Percentiles rank a stretch among this genome's conserved stretches.
These are phyloP conservation scores for Starmerella kuoi DNA, from an alignment of 805 yeast genomes.

Conservation along the genomic window DNA sequence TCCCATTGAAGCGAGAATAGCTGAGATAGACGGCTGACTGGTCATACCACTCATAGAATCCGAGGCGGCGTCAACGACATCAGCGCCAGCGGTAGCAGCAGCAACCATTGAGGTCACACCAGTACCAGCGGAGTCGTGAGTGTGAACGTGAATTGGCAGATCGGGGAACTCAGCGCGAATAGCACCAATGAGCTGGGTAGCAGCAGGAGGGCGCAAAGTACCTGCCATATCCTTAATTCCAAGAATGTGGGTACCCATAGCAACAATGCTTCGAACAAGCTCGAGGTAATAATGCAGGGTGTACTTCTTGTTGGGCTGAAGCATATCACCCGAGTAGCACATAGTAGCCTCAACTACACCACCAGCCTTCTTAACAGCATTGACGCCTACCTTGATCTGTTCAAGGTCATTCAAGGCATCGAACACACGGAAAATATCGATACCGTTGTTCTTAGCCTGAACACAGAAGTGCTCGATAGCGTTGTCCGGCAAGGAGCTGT, in stretches of 20 bases:
- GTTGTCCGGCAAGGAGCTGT: slow-evolving; percentile 93
- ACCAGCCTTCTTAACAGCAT: slow-evolving; percentile 95
- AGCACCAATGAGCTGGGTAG: slow-evolving; percentile 62
- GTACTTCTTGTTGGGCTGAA: slow-evolving; percentile 89
- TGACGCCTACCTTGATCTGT: slow-evolving; percentile 93
- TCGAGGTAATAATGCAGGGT: slow-evolving; percentile 78
- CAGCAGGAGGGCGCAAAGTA: slow-evolving; percentile 92
- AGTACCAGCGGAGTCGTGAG: slow-evolving; percentile 99
- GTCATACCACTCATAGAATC: slow-evolving; percentile 98
- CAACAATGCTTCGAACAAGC: slow-evolving; percentile 71
- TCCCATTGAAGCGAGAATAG: slow-evolving; percentile 82
- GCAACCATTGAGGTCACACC: slow-evolving; percentile 96
- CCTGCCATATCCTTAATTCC: slow-evolving; percentile 99
- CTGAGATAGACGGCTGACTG: slow-evolving; percentile 93
- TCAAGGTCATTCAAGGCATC: slow-evolving; percentile 96
- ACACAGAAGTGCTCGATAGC: slow-evolving; percentile 94
- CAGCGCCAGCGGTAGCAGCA: slow-evolving; percentile 92
- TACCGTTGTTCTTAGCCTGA: slow-evolving; percentile 92
- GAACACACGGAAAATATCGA: slow-evolving; percentile 93
- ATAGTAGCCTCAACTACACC: slow-evolving; percentile 98
- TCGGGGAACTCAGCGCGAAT: slow-evolving; percentile 81
- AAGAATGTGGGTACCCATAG: slow-evolving; percentile 89
- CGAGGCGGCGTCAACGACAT: slow-evolving; percentile 93
- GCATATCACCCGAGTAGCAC: slow-evolving; percentile 98
- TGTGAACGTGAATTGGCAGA: slow-evolving; percentile 94